Percentiles rank a stretch among this genome's conserved stretches.
These are phyloP conservation scores for Arxiozyma heterogenica DNA, from an alignment of 1,139 yeast genomes.

Conservation along the genomic window DNA sequence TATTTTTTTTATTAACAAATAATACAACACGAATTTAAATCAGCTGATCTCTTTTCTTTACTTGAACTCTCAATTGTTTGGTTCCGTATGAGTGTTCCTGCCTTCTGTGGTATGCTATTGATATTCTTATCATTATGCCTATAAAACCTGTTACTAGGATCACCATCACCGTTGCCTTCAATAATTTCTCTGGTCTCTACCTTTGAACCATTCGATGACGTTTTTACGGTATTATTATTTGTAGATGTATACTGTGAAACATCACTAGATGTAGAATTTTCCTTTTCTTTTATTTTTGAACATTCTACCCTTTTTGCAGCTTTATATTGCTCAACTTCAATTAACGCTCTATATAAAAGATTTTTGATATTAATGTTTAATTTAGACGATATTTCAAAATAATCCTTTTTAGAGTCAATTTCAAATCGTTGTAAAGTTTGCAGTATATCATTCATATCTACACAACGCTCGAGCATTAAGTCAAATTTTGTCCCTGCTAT, in stretches of 20 bases:
- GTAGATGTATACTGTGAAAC: neutral
- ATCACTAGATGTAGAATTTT: neutral
- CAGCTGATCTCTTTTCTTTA: neutral
- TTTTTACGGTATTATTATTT: neutral
- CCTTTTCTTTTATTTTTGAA: neutral
- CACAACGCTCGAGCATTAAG: conserved; percentile 10
- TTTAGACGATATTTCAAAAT: conserved; percentile 23
- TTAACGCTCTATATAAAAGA: conserved; percentile 10
- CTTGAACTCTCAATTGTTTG: neutral
- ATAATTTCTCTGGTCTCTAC: neutral
- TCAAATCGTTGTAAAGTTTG: conserved; percentile 10
- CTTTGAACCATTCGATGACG: neutral
- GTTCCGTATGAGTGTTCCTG: neutral
- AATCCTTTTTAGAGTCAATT: conserved; percentile 12
- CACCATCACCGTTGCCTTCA: neutral
- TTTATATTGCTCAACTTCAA: conserved; percentile 15
- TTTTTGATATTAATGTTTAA: conserved; percentile 13
- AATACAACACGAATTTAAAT: neutral
- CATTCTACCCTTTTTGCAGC: neutral
- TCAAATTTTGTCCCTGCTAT: conserved; percentile 23
- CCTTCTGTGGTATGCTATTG: neutral
- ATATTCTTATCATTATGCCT: too few species aligned
- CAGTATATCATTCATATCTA: conserved; percentile 7
- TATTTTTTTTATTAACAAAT: neutral
- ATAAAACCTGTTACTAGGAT: neutral